These are phyloP conservation scores for Neonectria faginata DNA, from an alignment of 2,329 filamentous ascomycete species.

Conservation along the genomic window DNA sequence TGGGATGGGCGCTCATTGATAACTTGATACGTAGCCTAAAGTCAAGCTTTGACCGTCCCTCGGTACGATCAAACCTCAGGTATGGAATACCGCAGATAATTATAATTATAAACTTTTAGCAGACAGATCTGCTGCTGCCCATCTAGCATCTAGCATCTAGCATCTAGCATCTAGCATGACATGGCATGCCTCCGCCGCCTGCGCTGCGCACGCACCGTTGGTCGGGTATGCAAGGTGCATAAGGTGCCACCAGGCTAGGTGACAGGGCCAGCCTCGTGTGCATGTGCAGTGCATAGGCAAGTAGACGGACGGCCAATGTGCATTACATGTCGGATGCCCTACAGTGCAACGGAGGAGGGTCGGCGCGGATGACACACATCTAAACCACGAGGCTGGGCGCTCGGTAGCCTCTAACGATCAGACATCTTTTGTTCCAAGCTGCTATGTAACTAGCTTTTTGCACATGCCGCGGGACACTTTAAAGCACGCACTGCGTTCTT, in stretches of 20 bases:
- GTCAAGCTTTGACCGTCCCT: constrained; percentile 19
- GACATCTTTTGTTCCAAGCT: neutral
- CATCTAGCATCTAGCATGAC: constrained; percentile 36
- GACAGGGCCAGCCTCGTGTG: constrained; percentile 34
- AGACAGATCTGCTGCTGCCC: constrained; percentile 45
- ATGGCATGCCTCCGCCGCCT: constrained; percentile 34
- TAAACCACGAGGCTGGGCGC: neutral
- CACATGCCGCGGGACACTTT: neutral
- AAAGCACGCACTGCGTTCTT: neutral
- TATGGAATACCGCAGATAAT: constrained; percentile 19
- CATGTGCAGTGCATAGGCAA: constrained; percentile 28
- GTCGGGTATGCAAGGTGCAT: constrained; percentile 46
- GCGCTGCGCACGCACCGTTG: constrained; percentile 41
- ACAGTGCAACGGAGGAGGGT: neutral
- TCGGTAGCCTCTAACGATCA: neutral
- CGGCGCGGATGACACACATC: neutral
- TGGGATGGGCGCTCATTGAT: neutral
- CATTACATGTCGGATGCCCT: constrained; percentile 32
- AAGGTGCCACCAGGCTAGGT: constrained; percentile 39
- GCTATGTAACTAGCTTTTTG: neutral
- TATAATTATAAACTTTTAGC: constrained; percentile 34
- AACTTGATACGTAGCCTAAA: neutral
- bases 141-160: constrained; percentile 38
- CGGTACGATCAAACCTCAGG: constrained; percentile 24
- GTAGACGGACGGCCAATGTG: constrained; percentile 20